Evolutionary conservation across 305 asterid species (phyloP).

Genomic region (Striga hermonthica): DNA sequence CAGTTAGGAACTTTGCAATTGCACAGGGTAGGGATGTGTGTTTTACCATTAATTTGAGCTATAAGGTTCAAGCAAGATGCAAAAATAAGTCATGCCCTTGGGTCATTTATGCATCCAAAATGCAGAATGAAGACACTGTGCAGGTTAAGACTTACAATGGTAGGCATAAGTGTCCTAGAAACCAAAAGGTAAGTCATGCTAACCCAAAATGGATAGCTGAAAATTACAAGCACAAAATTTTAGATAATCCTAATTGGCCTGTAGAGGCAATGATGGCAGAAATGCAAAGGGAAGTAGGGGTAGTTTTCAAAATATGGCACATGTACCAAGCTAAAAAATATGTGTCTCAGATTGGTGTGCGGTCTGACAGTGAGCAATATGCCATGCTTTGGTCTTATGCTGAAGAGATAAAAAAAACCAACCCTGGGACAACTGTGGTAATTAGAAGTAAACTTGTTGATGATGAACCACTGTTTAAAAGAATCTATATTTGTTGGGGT

Average conservation of each 20-base stretch:
- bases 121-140: neutral
- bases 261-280: neutral
- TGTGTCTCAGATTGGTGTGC: too few relatives aligned
- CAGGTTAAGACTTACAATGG: neutral
- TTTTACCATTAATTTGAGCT: too few relatives aligned
- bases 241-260: neutral
- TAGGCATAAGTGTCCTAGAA: neutral
- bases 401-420: too few relatives aligned
- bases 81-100: neutral
- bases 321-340: neutral
- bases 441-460: too few relatives aligned
- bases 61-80: neutral
- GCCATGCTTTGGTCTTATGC: too few relatives aligned
- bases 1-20: too few relatives aligned
- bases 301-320: neutral
- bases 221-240: neutral
- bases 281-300: neutral
- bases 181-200: neutral
- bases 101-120: neutral
- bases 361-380: too few relatives aligned
- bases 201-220: neutral
- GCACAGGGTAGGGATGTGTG: too few relatives aligned
- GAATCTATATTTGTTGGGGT: too few relatives aligned
- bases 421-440: too few relatives aligned
- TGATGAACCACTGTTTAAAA: too few relatives aligned